phyloP scores from a whole-genome alignment of 352 stramenopile genomes.

The Phytophthora sojae region DNA sequence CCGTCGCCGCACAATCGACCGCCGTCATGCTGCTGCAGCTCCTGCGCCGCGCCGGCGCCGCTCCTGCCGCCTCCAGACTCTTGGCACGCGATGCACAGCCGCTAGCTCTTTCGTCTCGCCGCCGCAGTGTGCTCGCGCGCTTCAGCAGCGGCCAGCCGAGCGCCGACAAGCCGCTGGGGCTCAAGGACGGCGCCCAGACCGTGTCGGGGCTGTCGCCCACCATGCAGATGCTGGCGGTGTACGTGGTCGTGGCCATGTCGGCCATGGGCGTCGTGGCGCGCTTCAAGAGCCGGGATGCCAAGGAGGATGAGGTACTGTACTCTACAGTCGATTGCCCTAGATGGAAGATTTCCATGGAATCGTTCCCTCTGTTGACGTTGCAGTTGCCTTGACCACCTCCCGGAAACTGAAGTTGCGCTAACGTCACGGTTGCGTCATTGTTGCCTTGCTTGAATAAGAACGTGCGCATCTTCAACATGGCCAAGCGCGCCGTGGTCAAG shows the following conservation, averaged over 20 bases:
- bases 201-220: conserved; percentile 47
- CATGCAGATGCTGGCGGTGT: conserved; percentile 64
- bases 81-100: conserved; percentile 1
- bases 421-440: conserved; percentile 7
- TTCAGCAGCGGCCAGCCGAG: conserved; percentile 31
- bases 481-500: conserved; percentile 78
- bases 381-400: conserved; percentile 1
- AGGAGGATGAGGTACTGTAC: conserved; percentile 56
- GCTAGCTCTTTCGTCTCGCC: not conserved
- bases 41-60: conserved; percentile 20
- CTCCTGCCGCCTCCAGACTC: conserved; percentile 2
- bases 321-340: conserved; percentile 1
- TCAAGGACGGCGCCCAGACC: conserved; percentile 49
- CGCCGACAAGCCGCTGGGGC: conserved; percentile 40
- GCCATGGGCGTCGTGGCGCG: conserved; percentile 65
- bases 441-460: conserved; percentile 35
- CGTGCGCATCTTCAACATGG: conserved; percentile 77
- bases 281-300: conserved; percentile 62
- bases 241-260: conserved; percentile 63
- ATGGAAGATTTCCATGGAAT: not conserved
- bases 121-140: not conserved
- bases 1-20: conserved; percentile 19
- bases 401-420: conserved; percentile 24
- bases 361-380: conserved; percentile 4
- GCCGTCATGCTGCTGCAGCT: conserved; percentile 25